phyloP scores from a whole-genome alignment of 345 rosid genomes.

The Capsella bursapastoris region DNA sequence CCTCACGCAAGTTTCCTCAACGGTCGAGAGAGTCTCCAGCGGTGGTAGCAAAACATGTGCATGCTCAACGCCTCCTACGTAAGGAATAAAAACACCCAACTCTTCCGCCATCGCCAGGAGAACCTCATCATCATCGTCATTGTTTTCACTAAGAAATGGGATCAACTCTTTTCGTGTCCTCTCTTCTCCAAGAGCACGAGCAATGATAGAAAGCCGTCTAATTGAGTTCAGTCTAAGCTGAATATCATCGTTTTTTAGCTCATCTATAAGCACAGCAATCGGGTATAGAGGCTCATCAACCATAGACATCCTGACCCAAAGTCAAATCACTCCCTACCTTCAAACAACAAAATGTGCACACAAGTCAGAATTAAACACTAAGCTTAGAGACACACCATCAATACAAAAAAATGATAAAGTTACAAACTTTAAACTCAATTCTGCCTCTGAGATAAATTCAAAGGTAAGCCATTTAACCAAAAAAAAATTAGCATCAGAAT shows the following conservation, averaged over 20 bases:
- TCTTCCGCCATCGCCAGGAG: conserved; percentile 84
- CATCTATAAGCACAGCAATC: conserved; percentile 76
- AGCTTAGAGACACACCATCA: not conserved
- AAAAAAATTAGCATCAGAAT: not conserved
- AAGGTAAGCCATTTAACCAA: not conserved
- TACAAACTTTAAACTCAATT: not conserved
- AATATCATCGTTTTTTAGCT: conserved; percentile 79
- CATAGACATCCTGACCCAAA: conserved; percentile 54
- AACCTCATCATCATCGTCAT: conserved; percentile 83
- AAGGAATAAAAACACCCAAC: conserved; percentile 77
- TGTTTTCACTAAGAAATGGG: conserved; percentile 75
- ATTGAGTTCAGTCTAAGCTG: conserved; percentile 78
- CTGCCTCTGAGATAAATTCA: not conserved
- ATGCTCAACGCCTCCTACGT: conserved; percentile 72
- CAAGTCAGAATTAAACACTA: not conserved
- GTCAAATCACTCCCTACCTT: conserved; percentile 3
- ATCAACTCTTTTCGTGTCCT: conserved; percentile 76
- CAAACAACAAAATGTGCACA: not conserved
- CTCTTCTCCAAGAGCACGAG: conserved; percentile 83
- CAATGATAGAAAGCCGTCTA: conserved; percentile 68
- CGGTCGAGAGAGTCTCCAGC: conserved; percentile 65
- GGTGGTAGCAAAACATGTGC: conserved; percentile 73
- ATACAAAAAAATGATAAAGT: not conserved
- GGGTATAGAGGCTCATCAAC: conserved; percentile 80
- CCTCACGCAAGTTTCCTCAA: conserved; percentile 82